A percentile compares a stretch with the other conserved stretches of the same genome.
Evolutionary conservation across 2,329 filamentous ascomycete species (phyloP).

Genomic region (Fonsecaea erecta): DNA sequence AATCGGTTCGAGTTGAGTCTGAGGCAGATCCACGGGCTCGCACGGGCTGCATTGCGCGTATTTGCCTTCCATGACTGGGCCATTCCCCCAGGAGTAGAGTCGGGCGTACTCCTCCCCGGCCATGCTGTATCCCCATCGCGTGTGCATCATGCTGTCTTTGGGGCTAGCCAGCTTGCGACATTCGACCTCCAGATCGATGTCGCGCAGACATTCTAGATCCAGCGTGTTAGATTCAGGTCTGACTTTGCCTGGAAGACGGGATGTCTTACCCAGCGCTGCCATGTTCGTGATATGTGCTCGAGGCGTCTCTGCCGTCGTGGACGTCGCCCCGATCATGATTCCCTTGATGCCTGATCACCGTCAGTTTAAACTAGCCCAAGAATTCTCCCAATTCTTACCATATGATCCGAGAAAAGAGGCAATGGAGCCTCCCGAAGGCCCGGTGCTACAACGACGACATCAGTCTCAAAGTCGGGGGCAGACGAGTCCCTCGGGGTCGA

Average conservation of each 20-base stretch:
- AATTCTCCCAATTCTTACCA: not conserved
- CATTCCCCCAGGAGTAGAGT: slow-evolving; percentile 50
- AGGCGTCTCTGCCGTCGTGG: slow-evolving; percentile 33
- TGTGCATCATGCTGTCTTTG: slow-evolving; percentile 46
- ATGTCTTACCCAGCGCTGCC: slow-evolving; percentile 22
- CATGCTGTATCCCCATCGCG: slow-evolving; percentile 51
- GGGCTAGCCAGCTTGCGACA: slow-evolving; percentile 41
- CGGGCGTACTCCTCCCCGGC: slow-evolving; percentile 52
- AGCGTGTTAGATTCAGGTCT: not conserved
- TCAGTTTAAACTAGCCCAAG: slow-evolving; percentile 1
- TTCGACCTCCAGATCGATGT: slow-evolving; percentile 50
- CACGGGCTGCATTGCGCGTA: slow-evolving; percentile 51
- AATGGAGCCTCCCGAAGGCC: slow-evolving; percentile 58
- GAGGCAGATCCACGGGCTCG: slow-evolving; percentile 49
- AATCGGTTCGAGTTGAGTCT: slow-evolving; percentile 51
- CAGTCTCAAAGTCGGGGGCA: slow-evolving; percentile 38
- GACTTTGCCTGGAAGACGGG: not conserved
- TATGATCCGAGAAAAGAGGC: slow-evolving; percentile 38
- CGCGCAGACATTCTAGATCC: slow-evolving; percentile 47
- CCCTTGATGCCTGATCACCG: slow-evolving; percentile 31
- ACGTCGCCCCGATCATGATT: slow-evolving; percentile 32
- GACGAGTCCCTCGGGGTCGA: slow-evolving; percentile 24
- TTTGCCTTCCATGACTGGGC: slow-evolving; percentile 44
- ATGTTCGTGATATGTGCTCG: slow-evolving; percentile 37
- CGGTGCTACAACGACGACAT: slow-evolving; percentile 47